These are phyloP conservation scores for Stenocarpella maydis DNA, from an alignment of 2,329 filamentous ascomycete genomes.

Conservation along the genomic window DNA sequence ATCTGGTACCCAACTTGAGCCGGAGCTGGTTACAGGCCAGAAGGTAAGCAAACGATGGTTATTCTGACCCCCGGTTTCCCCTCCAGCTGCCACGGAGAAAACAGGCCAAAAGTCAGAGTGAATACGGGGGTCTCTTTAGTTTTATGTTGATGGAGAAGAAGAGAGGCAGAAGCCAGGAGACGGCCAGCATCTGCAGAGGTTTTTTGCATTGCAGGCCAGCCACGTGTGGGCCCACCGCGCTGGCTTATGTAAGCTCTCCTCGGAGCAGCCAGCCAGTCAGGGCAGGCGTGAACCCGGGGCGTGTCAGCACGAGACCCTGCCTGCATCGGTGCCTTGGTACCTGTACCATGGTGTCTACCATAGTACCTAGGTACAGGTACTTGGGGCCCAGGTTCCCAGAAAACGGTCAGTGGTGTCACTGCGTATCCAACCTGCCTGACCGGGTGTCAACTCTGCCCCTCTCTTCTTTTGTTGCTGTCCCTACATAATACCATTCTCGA, in stretches of 20 bases:
- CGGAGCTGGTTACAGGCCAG: slow-evolving; percentile 48
- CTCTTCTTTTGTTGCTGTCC: not conserved
- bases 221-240: slow-evolving; percentile 16
- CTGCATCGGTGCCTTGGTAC: not conserved
- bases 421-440: not conserved
- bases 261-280: not conserved
- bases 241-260: slow-evolving; percentile 16
- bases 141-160: slow-evolving; percentile 48
- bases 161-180: slow-evolving; percentile 32
- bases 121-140: slow-evolving; percentile 66
- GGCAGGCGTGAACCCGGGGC: not conserved
- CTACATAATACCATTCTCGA: not conserved
- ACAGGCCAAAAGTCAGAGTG: slow-evolving; percentile 69
- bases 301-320: slow-evolving; percentile 10
- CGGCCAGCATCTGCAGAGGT: slow-evolving; percentile 30
- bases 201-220: slow-evolving; percentile 31
- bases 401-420: slow-evolving; percentile 15
- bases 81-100: slow-evolving; percentile 64
- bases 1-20: slow-evolving; percentile 44
- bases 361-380: no score
- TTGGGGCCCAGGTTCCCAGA: no score
- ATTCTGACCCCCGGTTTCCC: slow-evolving; percentile 77
- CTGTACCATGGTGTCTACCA: no score
- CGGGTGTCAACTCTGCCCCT: not conserved
- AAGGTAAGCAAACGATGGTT: slow-evolving; percentile 59